These are phyloP conservation scores for Sclerotinia borealis DNA, from an alignment of 2,329 filamentous ascomycete genomes.

Conservation along the genomic window DNA sequence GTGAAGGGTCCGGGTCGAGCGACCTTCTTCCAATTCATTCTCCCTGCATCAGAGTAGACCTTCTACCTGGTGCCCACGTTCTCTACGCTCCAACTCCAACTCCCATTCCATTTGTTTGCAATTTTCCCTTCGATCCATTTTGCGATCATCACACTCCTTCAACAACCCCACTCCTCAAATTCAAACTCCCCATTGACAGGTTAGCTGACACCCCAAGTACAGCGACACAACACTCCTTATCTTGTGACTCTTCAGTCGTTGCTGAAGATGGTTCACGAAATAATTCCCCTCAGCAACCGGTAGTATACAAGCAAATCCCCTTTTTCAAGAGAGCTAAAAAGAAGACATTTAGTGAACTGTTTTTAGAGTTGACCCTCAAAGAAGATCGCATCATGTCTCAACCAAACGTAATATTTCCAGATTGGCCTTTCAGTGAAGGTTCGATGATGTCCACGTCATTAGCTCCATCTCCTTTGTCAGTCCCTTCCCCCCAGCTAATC, in stretches of 20 bases:
- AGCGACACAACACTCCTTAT: background rate
- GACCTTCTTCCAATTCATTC: background rate
- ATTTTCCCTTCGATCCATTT: background rate
- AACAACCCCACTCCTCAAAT: background rate
- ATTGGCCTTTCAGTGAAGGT: background rate
- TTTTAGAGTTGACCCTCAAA: background rate
- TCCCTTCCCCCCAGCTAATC: background rate
- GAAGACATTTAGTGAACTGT: background rate
- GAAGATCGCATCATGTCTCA: background rate
- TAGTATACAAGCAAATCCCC: background rate
- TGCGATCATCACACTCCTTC: background rate
- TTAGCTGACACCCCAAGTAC: background rate
- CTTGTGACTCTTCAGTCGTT: background rate
- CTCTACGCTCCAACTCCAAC: background rate
- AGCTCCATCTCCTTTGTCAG: background rate
- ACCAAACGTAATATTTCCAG: slow-evolving; percentile 1
- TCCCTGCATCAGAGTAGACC: background rate
- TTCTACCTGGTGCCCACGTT: background rate
- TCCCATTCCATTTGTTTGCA: background rate
- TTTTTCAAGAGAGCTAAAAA: background rate
- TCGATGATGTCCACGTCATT: background rate
- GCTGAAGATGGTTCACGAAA: background rate
- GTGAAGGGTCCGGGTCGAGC: background rate
- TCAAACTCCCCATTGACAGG: background rate
- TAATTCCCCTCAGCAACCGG: background rate